phyloP scores from a whole-genome alignment of 106 monocot genomes.

The Dendrobium catenatum region DNA sequence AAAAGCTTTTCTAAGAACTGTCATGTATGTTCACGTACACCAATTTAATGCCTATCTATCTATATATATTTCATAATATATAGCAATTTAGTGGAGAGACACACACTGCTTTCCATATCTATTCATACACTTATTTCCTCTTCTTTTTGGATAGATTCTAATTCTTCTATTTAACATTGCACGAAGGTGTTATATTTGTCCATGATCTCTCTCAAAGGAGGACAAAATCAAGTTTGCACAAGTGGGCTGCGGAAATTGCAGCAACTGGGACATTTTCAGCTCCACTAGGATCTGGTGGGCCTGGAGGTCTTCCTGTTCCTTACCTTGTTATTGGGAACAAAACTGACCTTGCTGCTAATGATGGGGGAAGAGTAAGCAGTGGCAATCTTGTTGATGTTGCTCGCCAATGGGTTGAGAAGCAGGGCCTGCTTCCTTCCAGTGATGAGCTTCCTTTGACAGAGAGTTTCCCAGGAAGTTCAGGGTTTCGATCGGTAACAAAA shows the following conservation, averaged over 20 bases:
- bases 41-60: background rate
- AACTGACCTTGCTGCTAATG: slow-evolving; percentile 62
- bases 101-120: background rate
- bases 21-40: background rate
- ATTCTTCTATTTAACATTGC: slow-evolving; percentile 4
- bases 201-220: slow-evolving; percentile 90
- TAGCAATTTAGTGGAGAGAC: background rate
- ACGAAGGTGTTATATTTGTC: slow-evolving; percentile 83
- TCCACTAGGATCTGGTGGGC: slow-evolving; percentile 65
- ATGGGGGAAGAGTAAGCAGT: slow-evolving; percentile 72
- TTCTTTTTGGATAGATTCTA: background rate
- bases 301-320: slow-evolving; percentile 90
- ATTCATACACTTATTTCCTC: background rate
- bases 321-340: slow-evolving; percentile 88
- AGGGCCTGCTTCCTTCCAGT: slow-evolving; percentile 77
- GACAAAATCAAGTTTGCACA: slow-evolving; percentile 68
- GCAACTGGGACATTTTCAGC: slow-evolving; percentile 79
- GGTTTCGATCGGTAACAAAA: slow-evolving; percentile 50
- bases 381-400: slow-evolving; percentile 98
- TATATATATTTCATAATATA: background rate
- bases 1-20: background rate
- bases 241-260: slow-evolving; percentile 81
- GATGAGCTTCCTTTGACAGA: slow-evolving; percentile 85
- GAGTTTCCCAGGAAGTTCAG: slow-evolving; percentile 63
- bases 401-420: slow-evolving; percentile 95